Evolutionary conservation across 306 rosid genomes (phyloP).

Genomic region (Senna siamea): DNA sequence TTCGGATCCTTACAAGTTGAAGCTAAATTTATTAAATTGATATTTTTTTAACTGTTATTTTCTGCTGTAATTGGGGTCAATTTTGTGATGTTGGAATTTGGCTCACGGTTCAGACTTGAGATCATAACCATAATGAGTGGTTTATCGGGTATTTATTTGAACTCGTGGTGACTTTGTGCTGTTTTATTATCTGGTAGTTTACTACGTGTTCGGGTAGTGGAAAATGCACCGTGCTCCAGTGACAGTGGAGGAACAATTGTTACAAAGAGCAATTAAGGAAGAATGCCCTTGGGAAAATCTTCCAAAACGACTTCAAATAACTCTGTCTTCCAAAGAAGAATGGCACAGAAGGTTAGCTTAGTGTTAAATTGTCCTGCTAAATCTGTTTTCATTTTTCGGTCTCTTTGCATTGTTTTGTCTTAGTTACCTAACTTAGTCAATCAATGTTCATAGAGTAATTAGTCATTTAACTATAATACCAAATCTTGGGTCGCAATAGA

Average conservation of each 20-base stretch:
- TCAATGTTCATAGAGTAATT: background rate
- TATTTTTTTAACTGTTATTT: background rate
- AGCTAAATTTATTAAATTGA: background rate
- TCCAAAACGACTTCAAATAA: constrained; percentile 83
- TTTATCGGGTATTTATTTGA: constrained; percentile 1
- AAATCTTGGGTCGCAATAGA: background rate
- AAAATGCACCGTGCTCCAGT: constrained; percentile 80
- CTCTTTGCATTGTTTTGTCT: background rate
- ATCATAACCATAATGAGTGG: background rate
- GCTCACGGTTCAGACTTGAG: background rate
- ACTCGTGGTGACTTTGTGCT: constrained; percentile 3
- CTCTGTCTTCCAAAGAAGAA: constrained; percentile 84
- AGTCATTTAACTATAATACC: background rate
- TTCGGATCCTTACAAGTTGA: constrained; percentile 7
- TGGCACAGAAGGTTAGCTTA: constrained; percentile 83
- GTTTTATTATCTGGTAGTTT: constrained; percentile 29
- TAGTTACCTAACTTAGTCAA: constrained; percentile 6
- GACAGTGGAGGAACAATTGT: constrained; percentile 80
- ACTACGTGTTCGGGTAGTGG: constrained; percentile 34
- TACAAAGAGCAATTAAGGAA: constrained; percentile 80
- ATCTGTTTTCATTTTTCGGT: background rate
- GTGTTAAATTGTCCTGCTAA: background rate
- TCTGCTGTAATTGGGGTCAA: background rate
- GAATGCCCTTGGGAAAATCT: constrained; percentile 96
- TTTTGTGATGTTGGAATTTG: constrained; percentile 2